Evolutionary conservation across 2,329 filamentous ascomycete species (phyloP), one percentile per base, ranked within the genome.

Genomic region (Chaetoscypha palmicola): DNA sequence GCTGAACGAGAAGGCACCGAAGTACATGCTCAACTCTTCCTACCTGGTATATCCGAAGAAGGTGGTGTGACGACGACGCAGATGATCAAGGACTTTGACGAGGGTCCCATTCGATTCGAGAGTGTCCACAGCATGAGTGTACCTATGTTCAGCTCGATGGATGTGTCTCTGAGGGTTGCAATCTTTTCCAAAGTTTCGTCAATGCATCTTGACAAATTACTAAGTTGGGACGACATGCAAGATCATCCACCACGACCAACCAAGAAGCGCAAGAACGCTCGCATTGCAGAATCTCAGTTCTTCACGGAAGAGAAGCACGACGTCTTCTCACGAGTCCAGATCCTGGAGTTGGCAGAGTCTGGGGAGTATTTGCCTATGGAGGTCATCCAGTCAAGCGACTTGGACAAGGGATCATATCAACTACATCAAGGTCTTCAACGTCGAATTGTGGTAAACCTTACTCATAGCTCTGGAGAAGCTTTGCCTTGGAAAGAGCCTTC

Each of bases 211-310:
- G 92, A 98, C 64, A 97, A 95, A 68, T 74, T 98, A 39, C 77
- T 96, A 10, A 98, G 92, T 67, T 98, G 92, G 92, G 92, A 98
- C 62, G 92, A 97, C 58, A 96, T 98, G 82, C 81, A 91, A 46
- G 91, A 98, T 64, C 76, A 77, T 14, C 71, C 81, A 38, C 73
- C 75, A 2, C 74, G 77, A 50, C 74, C 76, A 14, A 73, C 75
- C 43, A 69, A 70, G 32, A 73, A 69, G 45, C 62, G 69, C 4
- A 77, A 69, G 34, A 63, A 74, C 49, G 74, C 71, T 32, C 77
- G 92, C 9, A 81, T 98, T 52, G 82, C 87, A 10, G 92, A 98
- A 63, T 84, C 86, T 0, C 90, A 98, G 54, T 98, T 94, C 61
- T 94, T 83, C 57, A 87, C 83, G 0, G 88, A 96, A 63, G 92